Conservation (phyloP, 352 stramenopile genomes). For the Pythium sukuiense region DNA sequence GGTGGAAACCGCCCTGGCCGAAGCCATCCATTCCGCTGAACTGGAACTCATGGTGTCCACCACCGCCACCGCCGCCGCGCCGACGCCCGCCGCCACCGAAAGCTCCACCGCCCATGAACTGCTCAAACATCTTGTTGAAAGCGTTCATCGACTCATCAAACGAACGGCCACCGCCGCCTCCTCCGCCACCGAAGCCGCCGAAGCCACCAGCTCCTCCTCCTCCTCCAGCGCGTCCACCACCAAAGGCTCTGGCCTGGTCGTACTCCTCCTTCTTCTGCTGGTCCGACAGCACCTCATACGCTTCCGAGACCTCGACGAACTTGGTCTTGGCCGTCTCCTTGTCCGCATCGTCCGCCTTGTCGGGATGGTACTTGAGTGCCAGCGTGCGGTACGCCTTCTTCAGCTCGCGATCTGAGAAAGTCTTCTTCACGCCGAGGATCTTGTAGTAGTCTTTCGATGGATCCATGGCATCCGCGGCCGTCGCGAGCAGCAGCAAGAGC, state of each 20-base stretch:
- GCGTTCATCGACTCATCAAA: slow-evolving; percentile 66
- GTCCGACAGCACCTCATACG: slow-evolving; percentile 93
- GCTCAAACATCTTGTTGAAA: slow-evolving; percentile 89
- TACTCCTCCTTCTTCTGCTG: slow-evolving; percentile 88
- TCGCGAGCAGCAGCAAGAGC: slow-evolving; percentile 24
- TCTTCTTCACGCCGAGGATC: slow-evolving; percentile 68
- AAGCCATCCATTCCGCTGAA: slow-evolving; percentile 83
- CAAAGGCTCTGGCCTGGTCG: slow-evolving; percentile 71
- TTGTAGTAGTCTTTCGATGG: slow-evolving; percentile 84
- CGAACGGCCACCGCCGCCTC: slow-evolving; percentile 30
- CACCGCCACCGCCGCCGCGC: slow-evolving; percentile 38
- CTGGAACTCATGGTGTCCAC: slow-evolving; percentile 69
- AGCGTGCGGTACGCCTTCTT: slow-evolving; percentile 89
- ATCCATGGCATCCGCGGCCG: slow-evolving; percentile 43
- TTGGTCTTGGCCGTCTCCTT: slow-evolving; percentile 87
- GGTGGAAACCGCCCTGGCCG: slow-evolving; percentile 39
- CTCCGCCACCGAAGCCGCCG: slow-evolving; percentile 29
- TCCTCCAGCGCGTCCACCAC: slow-evolving; percentile 26
- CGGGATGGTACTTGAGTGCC: slow-evolving; percentile 89
- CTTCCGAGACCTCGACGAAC: slow-evolving; percentile 92
- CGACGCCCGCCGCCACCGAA: slow-evolving; percentile 35
- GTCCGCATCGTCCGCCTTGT: slow-evolving; percentile 80
- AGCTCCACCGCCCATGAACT: slow-evolving; percentile 61
- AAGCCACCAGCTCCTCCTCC: slow-evolving; percentile 25
- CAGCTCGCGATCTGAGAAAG: slow-evolving; percentile 74